A percentile compares a stretch with the other conserved stretches of the same genome.
These are phyloP conservation scores for Castanospermum australe DNA, from an alignment of 306 rosid genomes.

Conservation along the genomic window DNA sequence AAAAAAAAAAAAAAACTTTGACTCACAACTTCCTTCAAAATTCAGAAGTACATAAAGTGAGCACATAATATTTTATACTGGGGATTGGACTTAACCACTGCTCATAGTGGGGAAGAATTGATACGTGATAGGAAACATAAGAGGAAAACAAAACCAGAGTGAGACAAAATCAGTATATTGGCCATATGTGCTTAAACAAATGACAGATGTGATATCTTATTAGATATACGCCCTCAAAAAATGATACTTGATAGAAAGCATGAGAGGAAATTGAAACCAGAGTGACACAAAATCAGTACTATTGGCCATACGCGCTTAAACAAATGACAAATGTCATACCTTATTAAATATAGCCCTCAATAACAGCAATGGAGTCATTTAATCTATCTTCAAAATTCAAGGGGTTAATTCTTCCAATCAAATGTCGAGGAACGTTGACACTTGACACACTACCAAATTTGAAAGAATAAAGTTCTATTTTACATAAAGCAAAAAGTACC, in stretches of 20 bases:
- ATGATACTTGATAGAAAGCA: neutral
- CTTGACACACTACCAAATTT: neutral
- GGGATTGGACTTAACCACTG: neutral
- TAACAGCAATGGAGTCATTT: neutral
- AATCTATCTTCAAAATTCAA: neutral
- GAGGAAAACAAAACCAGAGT: neutral
- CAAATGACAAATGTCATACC: neutral
- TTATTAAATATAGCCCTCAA: neutral
- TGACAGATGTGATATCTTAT: neutral
- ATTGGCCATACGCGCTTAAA: neutral
- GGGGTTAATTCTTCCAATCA: neutral
- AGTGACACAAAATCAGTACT: neutral
- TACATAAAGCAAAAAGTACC: slow-evolving; percentile 41
- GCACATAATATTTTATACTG: slow-evolving; percentile 1
- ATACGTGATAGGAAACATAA: neutral
- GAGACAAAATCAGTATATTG: neutral
- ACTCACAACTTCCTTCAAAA: slow-evolving; percentile 1
- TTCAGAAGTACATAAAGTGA: slow-evolving; percentile 4
- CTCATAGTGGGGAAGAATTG: neutral
- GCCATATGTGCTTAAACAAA: neutral
- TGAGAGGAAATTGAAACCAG: neutral
- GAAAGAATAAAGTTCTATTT: neutral
- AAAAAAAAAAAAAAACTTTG: neutral
- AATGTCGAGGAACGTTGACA: no score
- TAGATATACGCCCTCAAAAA: no score